These are phyloP conservation scores for Lactifluus volemus DNA, from an alignment of 768 basidiomycete genomes.

Conservation along the genomic window DNA sequence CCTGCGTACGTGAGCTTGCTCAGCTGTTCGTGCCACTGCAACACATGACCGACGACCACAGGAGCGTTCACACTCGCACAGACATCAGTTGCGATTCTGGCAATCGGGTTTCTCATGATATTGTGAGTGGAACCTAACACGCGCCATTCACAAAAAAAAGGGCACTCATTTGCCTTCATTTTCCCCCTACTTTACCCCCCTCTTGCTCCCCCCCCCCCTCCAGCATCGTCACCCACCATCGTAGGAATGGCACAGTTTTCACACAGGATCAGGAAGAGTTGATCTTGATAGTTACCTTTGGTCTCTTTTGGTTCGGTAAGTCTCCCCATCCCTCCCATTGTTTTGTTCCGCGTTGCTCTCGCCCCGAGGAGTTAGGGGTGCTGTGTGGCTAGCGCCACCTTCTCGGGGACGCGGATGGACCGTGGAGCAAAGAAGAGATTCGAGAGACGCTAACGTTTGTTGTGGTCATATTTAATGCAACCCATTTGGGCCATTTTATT, in stretches of 20 bases:
- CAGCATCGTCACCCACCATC: constrained; percentile 64
- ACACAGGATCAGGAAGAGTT: constrained; percentile 68
- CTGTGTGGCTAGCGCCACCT: background rate
- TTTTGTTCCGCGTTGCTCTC: background rate
- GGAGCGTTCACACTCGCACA: constrained; percentile 38
- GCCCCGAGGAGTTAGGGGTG: background rate
- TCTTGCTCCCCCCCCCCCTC: background rate
- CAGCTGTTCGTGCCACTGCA: background rate
- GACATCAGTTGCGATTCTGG: constrained; percentile 62
- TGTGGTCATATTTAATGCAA: background rate
- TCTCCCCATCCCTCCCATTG: background rate
- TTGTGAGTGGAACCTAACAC: constrained; percentile 40
- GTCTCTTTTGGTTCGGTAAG: constrained; percentile 71
- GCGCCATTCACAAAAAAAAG: background rate
- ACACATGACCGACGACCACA: constrained; percentile 15
- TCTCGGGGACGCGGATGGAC: background rate
- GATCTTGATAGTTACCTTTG: constrained; percentile 61
- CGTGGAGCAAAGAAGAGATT: background rate
- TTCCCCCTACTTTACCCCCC: too few species aligned
- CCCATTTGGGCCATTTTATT: background rate
- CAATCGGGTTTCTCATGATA: constrained; percentile 54
- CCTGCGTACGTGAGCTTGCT: constrained; percentile 14
- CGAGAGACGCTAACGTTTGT: background rate
- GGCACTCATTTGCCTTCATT: background rate
- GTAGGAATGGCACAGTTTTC: constrained; percentile 48